A percentile compares a stretch with the other conserved stretches of the same genome.
phyloP scores from a whole-genome alignment of 345 rosid genomes.

The Bretschneidera sinensis region DNA sequence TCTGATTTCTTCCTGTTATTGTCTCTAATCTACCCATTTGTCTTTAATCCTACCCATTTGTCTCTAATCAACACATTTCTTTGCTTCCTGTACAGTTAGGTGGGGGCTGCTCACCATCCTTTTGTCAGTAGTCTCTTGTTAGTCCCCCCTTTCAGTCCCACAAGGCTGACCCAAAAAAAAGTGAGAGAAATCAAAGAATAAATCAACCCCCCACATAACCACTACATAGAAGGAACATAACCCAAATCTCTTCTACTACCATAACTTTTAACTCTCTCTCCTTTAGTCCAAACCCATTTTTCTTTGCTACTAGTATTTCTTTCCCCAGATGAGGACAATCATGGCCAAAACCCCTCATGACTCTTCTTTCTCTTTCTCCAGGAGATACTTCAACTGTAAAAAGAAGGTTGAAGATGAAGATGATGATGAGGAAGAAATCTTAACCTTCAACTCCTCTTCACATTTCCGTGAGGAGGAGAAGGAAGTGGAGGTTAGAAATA shows the following conservation, averaged over 20 bases:
- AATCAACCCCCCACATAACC: slow-evolving; percentile 20
- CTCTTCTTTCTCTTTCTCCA: slow-evolving; percentile 86
- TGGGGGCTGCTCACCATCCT: slow-evolving; percentile 73
- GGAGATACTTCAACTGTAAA: slow-evolving; percentile 77
- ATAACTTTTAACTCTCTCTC: slow-evolving; percentile 2
- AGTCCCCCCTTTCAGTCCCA: slow-evolving; percentile 21
- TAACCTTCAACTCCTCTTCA: slow-evolving; percentile 33
- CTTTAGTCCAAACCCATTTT: slow-evolving; percentile 2
- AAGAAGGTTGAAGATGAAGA: slow-evolving; percentile 62
- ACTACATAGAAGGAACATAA: neutral
- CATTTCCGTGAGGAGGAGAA: slow-evolving; percentile 27
- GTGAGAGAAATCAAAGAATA: slow-evolving; percentile 2
- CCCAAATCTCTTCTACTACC: slow-evolving; percentile 2
- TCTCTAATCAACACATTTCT: slow-evolving; percentile 11
- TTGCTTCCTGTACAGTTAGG: slow-evolving; percentile 42
- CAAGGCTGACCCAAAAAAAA: slow-evolving; percentile 23
- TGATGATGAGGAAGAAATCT: slow-evolving; percentile 42
- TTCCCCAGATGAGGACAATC: slow-evolving; percentile 60
- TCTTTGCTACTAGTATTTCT: neutral
- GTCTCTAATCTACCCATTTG: slow-evolving; percentile 16
- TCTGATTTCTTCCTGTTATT: slow-evolving; percentile 11
- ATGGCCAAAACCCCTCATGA: slow-evolving; percentile 63
- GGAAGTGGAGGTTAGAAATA: slow-evolving; percentile 18
- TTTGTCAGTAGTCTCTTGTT: slow-evolving; percentile 33
- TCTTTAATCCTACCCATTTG: slow-evolving; percentile 14